phyloP scores from a whole-genome alignment of 2,329 filamentous ascomycete species.

The Sporothrix inflata region DNA sequence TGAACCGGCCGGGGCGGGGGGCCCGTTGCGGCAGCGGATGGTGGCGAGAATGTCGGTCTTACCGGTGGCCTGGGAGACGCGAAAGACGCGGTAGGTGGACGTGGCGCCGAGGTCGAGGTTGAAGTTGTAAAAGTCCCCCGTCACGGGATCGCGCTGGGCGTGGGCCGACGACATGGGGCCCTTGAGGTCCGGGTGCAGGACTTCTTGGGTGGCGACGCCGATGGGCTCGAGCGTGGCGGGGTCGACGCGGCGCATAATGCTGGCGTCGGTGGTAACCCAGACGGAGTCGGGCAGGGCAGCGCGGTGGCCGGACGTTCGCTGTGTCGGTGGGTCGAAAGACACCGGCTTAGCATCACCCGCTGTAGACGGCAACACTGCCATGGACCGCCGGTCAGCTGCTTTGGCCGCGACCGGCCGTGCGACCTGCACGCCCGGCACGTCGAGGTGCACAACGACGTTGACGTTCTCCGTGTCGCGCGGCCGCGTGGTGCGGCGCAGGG shows the following conservation, averaged over 20 bases:
- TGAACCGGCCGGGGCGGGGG: background rate
- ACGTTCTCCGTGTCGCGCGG: slow-evolving; percentile 54
- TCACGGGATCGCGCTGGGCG: slow-evolving; percentile 69
- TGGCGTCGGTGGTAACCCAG: slow-evolving; percentile 61
- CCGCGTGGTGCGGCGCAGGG: slow-evolving; percentile 34
- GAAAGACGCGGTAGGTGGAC: slow-evolving; percentile 71
- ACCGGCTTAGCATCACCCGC: background rate
- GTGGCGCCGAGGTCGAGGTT: slow-evolving; percentile 67
- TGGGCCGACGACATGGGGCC: slow-evolving; percentile 73
- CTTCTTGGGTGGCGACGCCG: slow-evolving; percentile 61
- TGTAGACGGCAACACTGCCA: background rate
- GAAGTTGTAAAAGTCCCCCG: slow-evolving; percentile 79
- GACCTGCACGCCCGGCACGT: slow-evolving; percentile 54
- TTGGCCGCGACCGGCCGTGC: background rate
- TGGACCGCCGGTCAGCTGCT: background rate
- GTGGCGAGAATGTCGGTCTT: slow-evolving; percentile 70
- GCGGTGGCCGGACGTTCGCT: slow-evolving; percentile 43
- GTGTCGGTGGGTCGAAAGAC: background rate
- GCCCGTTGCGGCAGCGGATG: slow-evolving; percentile 46
- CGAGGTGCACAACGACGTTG: slow-evolving; percentile 66
- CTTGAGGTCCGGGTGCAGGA: slow-evolving; percentile 68
- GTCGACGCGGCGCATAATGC: slow-evolving; percentile 63
- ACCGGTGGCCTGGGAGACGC: slow-evolving; percentile 62
- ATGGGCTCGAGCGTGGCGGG: slow-evolving; percentile 73
- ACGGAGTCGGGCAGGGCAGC: slow-evolving; percentile 50